Conservation (phyloP, 164 flowering plant species). For the Piper betle region DNA sequence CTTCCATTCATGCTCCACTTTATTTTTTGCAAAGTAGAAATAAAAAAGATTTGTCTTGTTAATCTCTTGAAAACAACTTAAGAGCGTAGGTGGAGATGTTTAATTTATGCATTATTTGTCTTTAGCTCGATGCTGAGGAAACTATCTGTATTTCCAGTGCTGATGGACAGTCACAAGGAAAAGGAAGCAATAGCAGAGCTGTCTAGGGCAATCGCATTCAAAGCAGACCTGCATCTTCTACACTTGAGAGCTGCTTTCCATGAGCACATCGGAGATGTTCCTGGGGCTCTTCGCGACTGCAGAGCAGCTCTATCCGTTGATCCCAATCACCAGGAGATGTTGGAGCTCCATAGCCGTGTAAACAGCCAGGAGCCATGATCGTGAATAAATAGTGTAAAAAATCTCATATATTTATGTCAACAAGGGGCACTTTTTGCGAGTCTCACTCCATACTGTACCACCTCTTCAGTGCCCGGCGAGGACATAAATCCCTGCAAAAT, state of each 20-base stretch:
- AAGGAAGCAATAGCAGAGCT: slow-evolving; percentile 88
- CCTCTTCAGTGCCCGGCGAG: too few species aligned
- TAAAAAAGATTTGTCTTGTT: too few species aligned
- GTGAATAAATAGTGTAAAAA: slow-evolving; percentile 12
- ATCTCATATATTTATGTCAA: neutral
- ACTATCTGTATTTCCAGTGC: slow-evolving; percentile 30
- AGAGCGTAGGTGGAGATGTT: too few species aligned
- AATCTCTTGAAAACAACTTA: too few species aligned
- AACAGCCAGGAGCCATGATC: slow-evolving; percentile 77
- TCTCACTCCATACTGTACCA: neutral
- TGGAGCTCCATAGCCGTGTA: slow-evolving; percentile 85
- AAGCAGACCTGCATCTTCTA: slow-evolving; percentile 90
- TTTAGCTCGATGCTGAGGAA: too few species aligned
- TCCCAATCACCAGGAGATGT: slow-evolving; percentile 91
- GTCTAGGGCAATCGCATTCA: slow-evolving; percentile 86
- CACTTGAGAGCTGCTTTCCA: slow-evolving; percentile 93
- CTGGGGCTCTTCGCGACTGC: slow-evolving; percentile 78
- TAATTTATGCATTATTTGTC: too few species aligned
- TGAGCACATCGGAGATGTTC: slow-evolving; percentile 71
- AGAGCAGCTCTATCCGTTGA: slow-evolving; percentile 94
- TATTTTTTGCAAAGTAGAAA: too few species aligned
- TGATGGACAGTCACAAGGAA: slow-evolving; percentile 93
- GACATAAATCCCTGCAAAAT: too few species aligned
- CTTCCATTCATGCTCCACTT: too few species aligned
- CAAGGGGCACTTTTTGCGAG: neutral